These are phyloP conservation scores for Exophiala sideris DNA, from an alignment of 2,329 filamentous ascomycete genomes.

Conservation along the genomic window DNA sequence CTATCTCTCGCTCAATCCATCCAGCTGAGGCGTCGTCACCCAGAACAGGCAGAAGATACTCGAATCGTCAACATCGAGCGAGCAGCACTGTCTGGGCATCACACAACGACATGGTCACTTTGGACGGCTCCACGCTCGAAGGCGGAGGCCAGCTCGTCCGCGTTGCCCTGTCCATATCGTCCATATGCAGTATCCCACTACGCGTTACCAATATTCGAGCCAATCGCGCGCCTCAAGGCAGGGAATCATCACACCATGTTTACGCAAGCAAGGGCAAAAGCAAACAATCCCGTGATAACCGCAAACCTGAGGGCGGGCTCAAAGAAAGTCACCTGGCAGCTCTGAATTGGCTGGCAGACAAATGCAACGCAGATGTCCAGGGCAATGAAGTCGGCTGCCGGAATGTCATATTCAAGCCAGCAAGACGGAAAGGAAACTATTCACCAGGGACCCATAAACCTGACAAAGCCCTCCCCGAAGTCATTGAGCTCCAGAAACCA, in stretches of 20 bases:
- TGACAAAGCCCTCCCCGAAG: constrained; percentile 18
- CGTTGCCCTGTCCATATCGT: constrained; percentile 54
- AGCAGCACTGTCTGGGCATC: too few species aligned
- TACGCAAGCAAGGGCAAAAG: neutral
- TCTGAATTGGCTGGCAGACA: constrained; percentile 51
- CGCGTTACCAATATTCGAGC: constrained; percentile 54
- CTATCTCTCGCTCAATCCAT: too few species aligned
- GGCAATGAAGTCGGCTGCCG: constrained; percentile 37
- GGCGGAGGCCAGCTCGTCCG: constrained; percentile 61
- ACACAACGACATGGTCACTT: constrained; percentile 30
- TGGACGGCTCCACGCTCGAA: constrained; percentile 59
- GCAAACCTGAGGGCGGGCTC: constrained; percentile 47
- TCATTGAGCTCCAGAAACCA: constrained; percentile 46
- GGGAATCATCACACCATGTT: neutral
- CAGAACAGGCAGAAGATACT: too few species aligned
- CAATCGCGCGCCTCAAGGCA: constrained; percentile 35
- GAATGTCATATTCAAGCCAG: constrained; percentile 33
- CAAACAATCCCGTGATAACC: neutral
- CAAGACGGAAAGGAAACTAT: neutral
- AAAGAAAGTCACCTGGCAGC: constrained; percentile 57
- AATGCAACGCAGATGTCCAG: constrained; percentile 44
- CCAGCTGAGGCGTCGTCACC: too few species aligned
- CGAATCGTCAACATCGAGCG: too few species aligned
- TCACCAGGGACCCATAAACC: neutral
- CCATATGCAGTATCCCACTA: constrained; percentile 50